phyloP scores from a whole-genome alignment of 768 basidiomycete species.

The Kwoniella shandongensis region DNA sequence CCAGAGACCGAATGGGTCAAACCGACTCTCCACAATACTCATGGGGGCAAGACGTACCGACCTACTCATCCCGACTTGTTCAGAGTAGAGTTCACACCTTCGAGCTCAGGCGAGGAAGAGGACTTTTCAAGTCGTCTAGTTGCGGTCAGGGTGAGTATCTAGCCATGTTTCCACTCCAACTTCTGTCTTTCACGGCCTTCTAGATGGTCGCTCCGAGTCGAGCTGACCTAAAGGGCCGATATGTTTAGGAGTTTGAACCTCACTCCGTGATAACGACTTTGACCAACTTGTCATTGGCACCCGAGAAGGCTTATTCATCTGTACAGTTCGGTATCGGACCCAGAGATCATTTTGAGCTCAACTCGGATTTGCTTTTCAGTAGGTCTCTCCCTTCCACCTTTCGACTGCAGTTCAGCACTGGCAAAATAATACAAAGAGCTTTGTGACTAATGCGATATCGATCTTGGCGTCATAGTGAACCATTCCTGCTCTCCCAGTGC shows the following conservation, averaged over 20 bases:
- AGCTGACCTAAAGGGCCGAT: constrained; percentile 3
- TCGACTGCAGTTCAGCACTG: neutral
- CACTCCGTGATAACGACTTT: constrained; percentile 34
- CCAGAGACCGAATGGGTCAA: constrained; percentile 38
- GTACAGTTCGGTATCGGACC: constrained; percentile 60
- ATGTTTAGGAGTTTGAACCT: constrained; percentile 42
- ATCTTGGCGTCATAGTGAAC: constrained; percentile 56
- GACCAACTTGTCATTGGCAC: constrained; percentile 40
- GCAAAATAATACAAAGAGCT: neutral
- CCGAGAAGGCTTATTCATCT: constrained; percentile 59
- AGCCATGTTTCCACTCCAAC: neutral
- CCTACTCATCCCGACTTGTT: constrained; percentile 50
- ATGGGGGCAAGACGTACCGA: constrained; percentile 43
- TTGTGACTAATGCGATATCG: too few relatives aligned
- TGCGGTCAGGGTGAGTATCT: constrained; percentile 44
- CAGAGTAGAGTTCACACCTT: constrained; percentile 39
- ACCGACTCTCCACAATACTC: constrained; percentile 43
- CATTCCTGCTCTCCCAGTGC: constrained; percentile 67
- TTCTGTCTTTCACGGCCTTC: neutral
- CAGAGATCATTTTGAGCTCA: constrained; percentile 61
- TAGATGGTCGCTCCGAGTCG: neutral
- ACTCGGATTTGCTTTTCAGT: constrained; percentile 66
- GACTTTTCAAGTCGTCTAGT: constrained; percentile 45
- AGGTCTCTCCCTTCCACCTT: constrained; percentile 32
- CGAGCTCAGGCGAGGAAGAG: constrained; percentile 30